Base-by-base conservation (phyloP, 768 basidiomycete species). In the Mycena amicta region DNA sequence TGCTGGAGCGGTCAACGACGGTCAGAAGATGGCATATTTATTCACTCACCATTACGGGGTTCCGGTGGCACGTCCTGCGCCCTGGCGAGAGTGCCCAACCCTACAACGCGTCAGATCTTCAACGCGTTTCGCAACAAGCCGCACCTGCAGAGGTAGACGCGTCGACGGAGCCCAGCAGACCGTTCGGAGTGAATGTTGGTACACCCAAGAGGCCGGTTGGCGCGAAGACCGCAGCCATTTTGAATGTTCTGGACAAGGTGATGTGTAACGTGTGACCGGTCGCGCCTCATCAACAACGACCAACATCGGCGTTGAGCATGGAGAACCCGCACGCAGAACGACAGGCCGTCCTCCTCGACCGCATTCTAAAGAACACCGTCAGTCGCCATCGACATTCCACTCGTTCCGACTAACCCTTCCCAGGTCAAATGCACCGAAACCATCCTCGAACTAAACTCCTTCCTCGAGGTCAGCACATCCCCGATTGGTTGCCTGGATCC, bases 251-350 rank as follows among this genome's bases (percentile, higher is more conserved):
- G 33, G 18, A 37, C 8, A 18, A 8, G 33, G 33, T 23, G 13
- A 45, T 23, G 43, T 8, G 43, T 45, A 22, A 6, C 39, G 37
- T 37, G 52, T 53, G 52, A 53, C 52, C 12, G 18, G 5, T 26
- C 52, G 37, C 39, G 37, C 16, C 40, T 53, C 39, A 4, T 33
- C 50, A 5, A 26, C 47, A 13, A 47, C 51, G 58, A 39, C 28
- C n/a, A n/a, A n/a, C n/a, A n/a, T 45, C 27, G 53, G 12, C 52
- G 25, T n/a, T 52, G 56, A 50, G 53, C 54, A 96, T 97, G 95
- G 93, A 97, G 74, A 96, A 96, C 71, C 95, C 95, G 22, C 94
- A 98, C 66, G 92, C 92, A 51, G 93, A 95, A 73, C 82, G 91
- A 41, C 95, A 98, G 70, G 93, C 92, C 29, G 87, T 95, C 46